Conservation (phyloP, 2,329 filamentous ascomycete genomes). For the Scedosporium minutisporum region DNA sequence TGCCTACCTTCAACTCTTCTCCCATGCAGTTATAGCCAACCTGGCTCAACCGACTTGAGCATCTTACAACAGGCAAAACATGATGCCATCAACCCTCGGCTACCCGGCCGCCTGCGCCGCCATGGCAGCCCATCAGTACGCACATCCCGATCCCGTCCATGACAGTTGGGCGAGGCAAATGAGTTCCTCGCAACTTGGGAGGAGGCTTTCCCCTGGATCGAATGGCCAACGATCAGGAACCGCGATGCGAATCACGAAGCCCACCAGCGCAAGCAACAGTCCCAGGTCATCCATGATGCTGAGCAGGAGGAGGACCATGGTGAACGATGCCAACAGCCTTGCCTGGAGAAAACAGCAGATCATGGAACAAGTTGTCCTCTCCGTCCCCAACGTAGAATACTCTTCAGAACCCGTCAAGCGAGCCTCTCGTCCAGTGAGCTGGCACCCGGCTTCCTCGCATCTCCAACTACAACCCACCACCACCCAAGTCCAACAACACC, state of each 20-base stretch:
- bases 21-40: neutral
- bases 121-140: slow-evolving; percentile 11
- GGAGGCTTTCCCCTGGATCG: slow-evolving; percentile 38
- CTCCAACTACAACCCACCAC: slow-evolving; percentile 23
- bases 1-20: neutral
- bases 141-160: slow-evolving; percentile 30
- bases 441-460: slow-evolving; percentile 57
- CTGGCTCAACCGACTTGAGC: neutral
- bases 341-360: slow-evolving; percentile 35
- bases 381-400: neutral
- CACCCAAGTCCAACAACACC: slow-evolving; percentile 26
- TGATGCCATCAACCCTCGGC: neutral
- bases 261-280: slow-evolving; percentile 59
- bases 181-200: slow-evolving; percentile 33
- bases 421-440: slow-evolving; percentile 57
- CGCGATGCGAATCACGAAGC: slow-evolving; percentile 53
- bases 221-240: slow-evolving; percentile 36
- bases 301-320: slow-evolving; percentile 45
- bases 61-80: neutral
- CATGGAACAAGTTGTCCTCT: slow-evolving; percentile 26
- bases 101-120: slow-evolving; percentile 11
- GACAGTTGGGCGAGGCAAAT: slow-evolving; percentile 45
- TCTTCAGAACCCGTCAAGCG: slow-evolving; percentile 13
- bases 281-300: slow-evolving; percentile 44
- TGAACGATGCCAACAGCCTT: slow-evolving; percentile 33